Conservation (phyloP, 2,329 filamentous ascomycete species). For the Hymenoscyphus occultus region DNA sequence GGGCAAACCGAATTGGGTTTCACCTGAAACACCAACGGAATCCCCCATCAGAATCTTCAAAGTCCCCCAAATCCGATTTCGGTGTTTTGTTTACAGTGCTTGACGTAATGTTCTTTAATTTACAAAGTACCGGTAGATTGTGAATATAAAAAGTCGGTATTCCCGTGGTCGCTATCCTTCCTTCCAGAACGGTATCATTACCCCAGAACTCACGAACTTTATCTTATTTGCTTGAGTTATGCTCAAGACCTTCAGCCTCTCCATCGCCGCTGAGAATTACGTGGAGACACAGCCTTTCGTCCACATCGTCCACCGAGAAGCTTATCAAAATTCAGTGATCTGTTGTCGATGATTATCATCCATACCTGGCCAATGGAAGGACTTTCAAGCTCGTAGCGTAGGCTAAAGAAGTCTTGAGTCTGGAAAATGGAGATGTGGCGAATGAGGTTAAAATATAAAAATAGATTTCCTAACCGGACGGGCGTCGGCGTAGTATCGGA, state of each 20-base stretch:
- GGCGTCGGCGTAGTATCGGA: constrained; percentile 1
- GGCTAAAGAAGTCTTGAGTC: no score
- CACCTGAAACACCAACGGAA: background rate
- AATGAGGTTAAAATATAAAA: background rate
- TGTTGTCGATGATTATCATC: background rate
- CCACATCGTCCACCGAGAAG: background rate
- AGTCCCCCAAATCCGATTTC: background rate
- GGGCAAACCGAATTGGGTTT: background rate
- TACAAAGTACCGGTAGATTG: background rate
- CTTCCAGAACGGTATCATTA: background rate
- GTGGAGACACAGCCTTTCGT: background rate
- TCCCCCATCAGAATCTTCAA: background rate
- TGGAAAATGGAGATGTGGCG: background rate
- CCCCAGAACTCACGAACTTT: background rate
- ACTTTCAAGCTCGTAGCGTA: background rate
- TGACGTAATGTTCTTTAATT: background rate
- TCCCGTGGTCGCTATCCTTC: background rate
- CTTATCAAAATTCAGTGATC: background rate
- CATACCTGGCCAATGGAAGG: background rate
- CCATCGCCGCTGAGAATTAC: background rate
- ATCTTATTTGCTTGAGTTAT: background rate
- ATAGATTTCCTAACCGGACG: background rate
- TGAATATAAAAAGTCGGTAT: background rate
- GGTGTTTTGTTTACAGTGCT: background rate
- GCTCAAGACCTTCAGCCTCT: background rate